Percentiles rank a stretch among this genome's conserved stretches.
phyloP scores from a whole-genome alignment of 169 alveolate genomes.

The Cyclospora cayetanensis region DNA sequence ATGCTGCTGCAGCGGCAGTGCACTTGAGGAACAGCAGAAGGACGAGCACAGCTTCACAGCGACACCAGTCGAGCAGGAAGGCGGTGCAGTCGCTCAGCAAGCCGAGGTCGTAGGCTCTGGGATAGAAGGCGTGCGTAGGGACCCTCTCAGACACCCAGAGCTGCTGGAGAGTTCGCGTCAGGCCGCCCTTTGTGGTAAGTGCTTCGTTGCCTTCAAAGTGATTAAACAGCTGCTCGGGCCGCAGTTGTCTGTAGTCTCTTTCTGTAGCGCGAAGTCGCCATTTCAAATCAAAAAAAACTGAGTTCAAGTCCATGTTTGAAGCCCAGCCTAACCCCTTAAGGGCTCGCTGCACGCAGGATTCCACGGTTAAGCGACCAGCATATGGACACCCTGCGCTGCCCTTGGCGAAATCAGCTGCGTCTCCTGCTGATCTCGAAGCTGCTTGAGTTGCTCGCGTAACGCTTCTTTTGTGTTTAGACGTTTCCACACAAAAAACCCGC shows the following conservation, averaged over 20 bases:
- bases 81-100: constrained; percentile 44
- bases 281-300: constrained; percentile 57
- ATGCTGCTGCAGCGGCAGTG: background rate
- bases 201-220: constrained; percentile 54
- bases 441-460: background rate
- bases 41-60: constrained; percentile 43
- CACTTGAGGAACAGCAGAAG: constrained; percentile 7
- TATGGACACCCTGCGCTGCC: background rate
- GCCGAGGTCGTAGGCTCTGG: constrained; percentile 55
- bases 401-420: background rate
- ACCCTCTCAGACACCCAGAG: constrained; percentile 39
- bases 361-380: background rate
- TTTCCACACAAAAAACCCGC: background rate
- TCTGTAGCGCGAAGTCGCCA: constrained; percentile 7
- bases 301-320: background rate
- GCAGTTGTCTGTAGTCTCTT: background rate
- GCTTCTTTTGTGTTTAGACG: background rate
- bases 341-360: background rate
- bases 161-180: constrained; percentile 17
- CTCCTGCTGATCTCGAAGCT: background rate
- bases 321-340: constrained; percentile 25
- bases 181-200: constrained; percentile 59
- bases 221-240: constrained; percentile 59
- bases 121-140: constrained; percentile 1
- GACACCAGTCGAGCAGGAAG: constrained; percentile 57